Evolutionary conservation across 352 stramenopile species (phyloP).

Genomic region (Phytopythium boreale): DNA sequence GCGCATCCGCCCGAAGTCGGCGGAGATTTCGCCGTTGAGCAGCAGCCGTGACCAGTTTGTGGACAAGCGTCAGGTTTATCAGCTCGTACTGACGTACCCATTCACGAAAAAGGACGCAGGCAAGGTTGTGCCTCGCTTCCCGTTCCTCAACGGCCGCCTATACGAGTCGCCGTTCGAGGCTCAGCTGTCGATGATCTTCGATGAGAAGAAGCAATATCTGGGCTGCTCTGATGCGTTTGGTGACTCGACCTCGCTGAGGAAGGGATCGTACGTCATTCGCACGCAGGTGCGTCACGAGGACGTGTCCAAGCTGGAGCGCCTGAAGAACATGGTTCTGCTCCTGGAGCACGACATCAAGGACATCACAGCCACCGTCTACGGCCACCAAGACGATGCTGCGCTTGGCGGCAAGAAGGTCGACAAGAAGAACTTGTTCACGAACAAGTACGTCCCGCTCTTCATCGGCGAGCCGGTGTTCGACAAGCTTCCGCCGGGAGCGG

Average conservation of each 20-base stretch:
- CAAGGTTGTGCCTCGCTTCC: slow-evolving; percentile 80
- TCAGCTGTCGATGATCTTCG: slow-evolving; percentile 93
- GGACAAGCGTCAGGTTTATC: slow-evolving; percentile 86
- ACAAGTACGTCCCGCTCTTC: slow-evolving; percentile 72
- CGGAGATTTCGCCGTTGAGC: slow-evolving; percentile 76
- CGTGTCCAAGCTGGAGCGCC: slow-evolving; percentile 72
- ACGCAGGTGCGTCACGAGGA: slow-evolving; percentile 82
- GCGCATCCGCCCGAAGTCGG: slow-evolving; percentile 71
- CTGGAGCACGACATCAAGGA: slow-evolving; percentile 76
- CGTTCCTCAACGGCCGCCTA: slow-evolving; percentile 80
- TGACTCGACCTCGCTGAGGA: slow-evolving; percentile 79
- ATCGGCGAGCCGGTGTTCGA: slow-evolving; percentile 66
- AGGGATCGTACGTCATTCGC: slow-evolving; percentile 76
- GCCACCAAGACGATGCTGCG: slow-evolving; percentile 62
- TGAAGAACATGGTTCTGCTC: slow-evolving; percentile 81
- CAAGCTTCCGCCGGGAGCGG: slow-evolving; percentile 56
- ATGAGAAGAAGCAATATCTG: slow-evolving; percentile 92
- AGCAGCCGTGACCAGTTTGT: slow-evolving; percentile 79
- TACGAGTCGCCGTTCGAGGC: slow-evolving; percentile 93
- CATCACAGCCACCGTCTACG: slow-evolving; percentile 53
- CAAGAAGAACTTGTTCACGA: slow-evolving; percentile 37
- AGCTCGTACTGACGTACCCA: slow-evolving; percentile 88
- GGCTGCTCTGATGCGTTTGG: slow-evolving; percentile 85
- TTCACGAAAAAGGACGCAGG: slow-evolving; percentile 84
- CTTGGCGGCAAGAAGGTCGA: slow-evolving; percentile 56